Conservation (phyloP, 352 stramenopile species). For the Halophytophthora polymorphica region DNA sequence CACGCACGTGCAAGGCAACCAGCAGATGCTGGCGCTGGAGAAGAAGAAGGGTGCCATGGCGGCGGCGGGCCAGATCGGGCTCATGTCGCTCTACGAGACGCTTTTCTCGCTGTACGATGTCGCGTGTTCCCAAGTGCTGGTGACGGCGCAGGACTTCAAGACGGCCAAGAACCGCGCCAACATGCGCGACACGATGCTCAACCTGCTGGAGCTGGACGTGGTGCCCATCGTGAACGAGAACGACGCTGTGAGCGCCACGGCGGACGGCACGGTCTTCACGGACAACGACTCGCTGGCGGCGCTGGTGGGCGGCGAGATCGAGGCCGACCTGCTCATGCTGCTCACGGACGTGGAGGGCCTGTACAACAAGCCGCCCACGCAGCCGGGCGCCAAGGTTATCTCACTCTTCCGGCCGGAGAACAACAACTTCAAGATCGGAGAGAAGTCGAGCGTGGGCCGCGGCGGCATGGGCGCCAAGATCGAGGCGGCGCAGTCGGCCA, state of each 20-base stretch:
- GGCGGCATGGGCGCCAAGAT: conserved; percentile 97
- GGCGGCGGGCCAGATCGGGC: conserved; percentile 94
- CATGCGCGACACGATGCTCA: conserved; percentile 87
- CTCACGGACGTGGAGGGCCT: conserved; percentile 97
- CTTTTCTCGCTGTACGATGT: conserved; percentile 95
- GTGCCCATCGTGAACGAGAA: conserved; percentile 99
- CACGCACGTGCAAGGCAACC: conserved; percentile 85
- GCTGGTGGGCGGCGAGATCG: conserved; percentile 87
- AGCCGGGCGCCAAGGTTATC: conserved; percentile 79
- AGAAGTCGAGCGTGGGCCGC: conserved; percentile 82
- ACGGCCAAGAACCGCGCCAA: conserved; percentile 81
- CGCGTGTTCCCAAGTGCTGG: conserved; percentile 90
- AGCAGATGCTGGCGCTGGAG: conserved; percentile 88
- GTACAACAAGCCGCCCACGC: conserved; percentile 87
- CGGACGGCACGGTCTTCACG: conserved; percentile 87
- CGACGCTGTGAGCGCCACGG: conserved; percentile 91
- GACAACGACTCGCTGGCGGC: conserved; percentile 96
- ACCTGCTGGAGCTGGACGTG: conserved; percentile 94
- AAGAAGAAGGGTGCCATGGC: conserved; percentile 86
- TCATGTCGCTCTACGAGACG: conserved; percentile 98
- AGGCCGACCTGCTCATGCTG: conserved; percentile 93
- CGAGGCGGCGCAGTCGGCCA: conserved; percentile 83
- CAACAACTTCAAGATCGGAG: conserved; percentile 65
- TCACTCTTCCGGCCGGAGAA: conserved; percentile 62
- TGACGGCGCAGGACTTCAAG: conserved; percentile 82